These are phyloP conservation scores for Setaria italica DNA, from an alignment of 202 grass and related monocot genomes.

Conservation along the genomic window DNA sequence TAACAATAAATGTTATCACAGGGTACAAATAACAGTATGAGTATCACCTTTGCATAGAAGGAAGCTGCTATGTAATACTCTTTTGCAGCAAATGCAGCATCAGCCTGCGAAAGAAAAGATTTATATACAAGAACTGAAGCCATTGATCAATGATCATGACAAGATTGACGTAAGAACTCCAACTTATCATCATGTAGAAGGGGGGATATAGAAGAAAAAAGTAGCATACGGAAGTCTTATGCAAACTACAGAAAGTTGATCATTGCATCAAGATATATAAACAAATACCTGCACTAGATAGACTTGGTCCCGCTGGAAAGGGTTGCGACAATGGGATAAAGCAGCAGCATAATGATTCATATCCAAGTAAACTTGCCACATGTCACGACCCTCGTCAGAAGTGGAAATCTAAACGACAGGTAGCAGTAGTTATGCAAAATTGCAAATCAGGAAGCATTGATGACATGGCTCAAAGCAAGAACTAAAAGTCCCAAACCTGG, in stretches of 20 bases:
- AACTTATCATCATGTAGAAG: slow-evolving; percentile 31
- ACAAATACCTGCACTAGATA: slow-evolving; percentile 80
- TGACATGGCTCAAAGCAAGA: slow-evolving; percentile 37
- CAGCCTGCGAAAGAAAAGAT: slow-evolving; percentile 65
- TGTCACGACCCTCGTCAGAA: slow-evolving; percentile 89
- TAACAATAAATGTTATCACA: not conserved
- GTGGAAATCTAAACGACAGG: slow-evolving; percentile 65
- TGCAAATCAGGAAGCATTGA: slow-evolving; percentile 17
- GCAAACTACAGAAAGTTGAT: slow-evolving; percentile 18
- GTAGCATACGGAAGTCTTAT: not conserved
- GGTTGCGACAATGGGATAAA: slow-evolving; percentile 78
- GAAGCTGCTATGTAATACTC: slow-evolving; percentile 92
- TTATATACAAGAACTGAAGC: slow-evolving; percentile 42
- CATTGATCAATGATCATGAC: slow-evolving; percentile 32
- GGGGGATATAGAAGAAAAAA: slow-evolving; percentile 23
- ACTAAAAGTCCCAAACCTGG: slow-evolving; percentile 62
- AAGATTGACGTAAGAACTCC: slow-evolving; percentile 24
- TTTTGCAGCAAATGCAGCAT: slow-evolving; percentile 89
- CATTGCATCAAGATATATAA: slow-evolving; percentile 11
- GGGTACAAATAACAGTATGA: slow-evolving; percentile 30
- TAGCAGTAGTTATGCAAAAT: slow-evolving; percentile 38
- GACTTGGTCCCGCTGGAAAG: slow-evolving; percentile 87
- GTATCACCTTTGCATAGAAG: slow-evolving; percentile 90
- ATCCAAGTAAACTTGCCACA: slow-evolving; percentile 98
- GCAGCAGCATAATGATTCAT: slow-evolving; percentile 87